phyloP scores from a whole-genome alignment of 345 rosid species.

The Salix arbutifolia region DNA sequence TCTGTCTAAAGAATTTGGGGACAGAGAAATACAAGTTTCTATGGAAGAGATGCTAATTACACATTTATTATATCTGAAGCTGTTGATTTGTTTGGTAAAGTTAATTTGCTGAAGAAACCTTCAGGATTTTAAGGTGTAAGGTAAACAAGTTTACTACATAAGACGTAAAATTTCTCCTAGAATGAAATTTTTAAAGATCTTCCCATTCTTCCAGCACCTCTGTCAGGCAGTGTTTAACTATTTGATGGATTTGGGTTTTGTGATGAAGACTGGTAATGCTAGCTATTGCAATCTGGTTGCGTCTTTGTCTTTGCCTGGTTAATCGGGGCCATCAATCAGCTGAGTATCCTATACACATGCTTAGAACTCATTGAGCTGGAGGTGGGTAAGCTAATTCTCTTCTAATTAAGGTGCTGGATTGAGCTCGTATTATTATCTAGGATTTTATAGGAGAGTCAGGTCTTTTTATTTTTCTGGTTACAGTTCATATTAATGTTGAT shows the following conservation, averaged over 20 bases:
- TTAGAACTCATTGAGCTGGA: neutral
- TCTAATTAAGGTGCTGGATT: neutral
- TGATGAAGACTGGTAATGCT: neutral
- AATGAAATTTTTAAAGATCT: neutral
- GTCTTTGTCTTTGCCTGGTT: neutral
- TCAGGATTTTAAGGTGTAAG: neutral
- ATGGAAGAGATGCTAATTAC: too few species aligned
- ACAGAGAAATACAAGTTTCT: neutral
- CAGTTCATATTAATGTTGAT: neutral
- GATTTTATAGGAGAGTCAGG: neutral
- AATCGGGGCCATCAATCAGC: neutral
- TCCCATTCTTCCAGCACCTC: neutral
- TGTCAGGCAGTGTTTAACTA: neutral
- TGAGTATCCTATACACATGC: neutral
- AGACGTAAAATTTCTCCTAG: neutral
- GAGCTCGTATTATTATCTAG: neutral
- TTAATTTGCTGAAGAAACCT: neutral
- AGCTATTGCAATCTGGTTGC: neutral
- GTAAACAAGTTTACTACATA: neutral
- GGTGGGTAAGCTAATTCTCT: neutral
- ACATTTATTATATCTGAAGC: neutral
- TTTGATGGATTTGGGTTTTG: neutral
- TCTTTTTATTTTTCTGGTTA: neutral
- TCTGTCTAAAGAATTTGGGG: neutral
- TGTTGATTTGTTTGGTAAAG: neutral